Base-by-base conservation (phyloP, 805 yeast species). In the Candida tallmaniae region DNA sequence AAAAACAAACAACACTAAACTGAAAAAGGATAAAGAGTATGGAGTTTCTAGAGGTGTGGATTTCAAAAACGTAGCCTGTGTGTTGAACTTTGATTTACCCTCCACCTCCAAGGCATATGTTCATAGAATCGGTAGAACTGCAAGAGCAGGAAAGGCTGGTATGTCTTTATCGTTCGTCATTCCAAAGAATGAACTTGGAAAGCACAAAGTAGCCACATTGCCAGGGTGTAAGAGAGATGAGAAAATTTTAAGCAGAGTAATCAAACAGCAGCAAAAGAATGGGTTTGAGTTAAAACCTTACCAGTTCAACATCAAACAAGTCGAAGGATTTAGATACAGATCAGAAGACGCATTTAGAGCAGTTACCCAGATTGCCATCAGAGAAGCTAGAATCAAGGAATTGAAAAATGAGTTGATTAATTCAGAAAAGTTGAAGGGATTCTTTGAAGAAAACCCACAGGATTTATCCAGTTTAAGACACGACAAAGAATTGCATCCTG, bases 21-120 rank as follows among this genome's bases (percentile, higher is more conserved):
- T 56, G 56, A 66, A 63, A 37, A 68, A 73, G 38, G 88, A 82
- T 50, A 71, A 68, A 41, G 97, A 93, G 49, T 93, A 83, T 54
- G 95, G 97, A 44, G 97, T 89, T 27, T 83, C 96, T 17, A 77
- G 98, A 59, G 98, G 98, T 52, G 94, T 93, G 25, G 98, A 93
- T 62, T 93, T 93, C 70, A 80, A 76, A 50, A 90, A 93, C 50
- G 97, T 93, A 40, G 93, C 97, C 6, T 93, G 97, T 65, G 98
- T 93, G 6, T 67, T 93, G 45, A 93, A 93, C 61, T 93, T 93
- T 57, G 98, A 93, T 56, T 67, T 93, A 48, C 98, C 98, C 26
- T 74, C 85, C 3, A 79, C 94, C 7, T 80, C 97, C 4, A 83
- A 82, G 54, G 77, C 95, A 3, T 93, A 93, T 54, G 80, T 87